Conservation (phyloP, 2,329 filamentous ascomycete species). For the Plenodomus lindquistii region DNA sequence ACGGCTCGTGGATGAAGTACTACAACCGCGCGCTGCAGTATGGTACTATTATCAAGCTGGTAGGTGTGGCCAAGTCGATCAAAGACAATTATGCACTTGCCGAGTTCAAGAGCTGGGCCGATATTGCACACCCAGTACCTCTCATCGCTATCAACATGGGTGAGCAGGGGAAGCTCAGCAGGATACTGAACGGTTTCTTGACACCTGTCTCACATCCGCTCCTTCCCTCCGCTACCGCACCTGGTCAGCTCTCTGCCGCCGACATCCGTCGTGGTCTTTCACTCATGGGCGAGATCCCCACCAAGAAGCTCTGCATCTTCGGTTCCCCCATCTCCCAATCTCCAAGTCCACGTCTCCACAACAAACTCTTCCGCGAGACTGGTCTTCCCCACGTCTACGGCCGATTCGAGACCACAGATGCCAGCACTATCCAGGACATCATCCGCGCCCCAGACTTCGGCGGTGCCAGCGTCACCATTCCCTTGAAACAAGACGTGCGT, state of each 20-base stretch:
- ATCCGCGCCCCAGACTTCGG: conserved; percentile 78
- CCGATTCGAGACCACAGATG: conserved; percentile 72
- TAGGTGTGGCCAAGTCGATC: conserved; percentile 74
- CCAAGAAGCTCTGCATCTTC: conserved; percentile 82
- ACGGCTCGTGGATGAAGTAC: conserved; percentile 86
- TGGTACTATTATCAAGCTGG: conserved; percentile 92
- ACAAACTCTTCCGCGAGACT: conserved; percentile 73
- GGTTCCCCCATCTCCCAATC: conserved; percentile 82
- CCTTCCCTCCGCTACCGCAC: conserved; percentile 90
- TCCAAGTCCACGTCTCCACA: conserved; percentile 87
- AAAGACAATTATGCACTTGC: conserved; percentile 87
- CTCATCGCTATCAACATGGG: conserved; percentile 98
- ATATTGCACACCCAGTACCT: conserved; percentile 73
- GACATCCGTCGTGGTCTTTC: conserved; percentile 82
- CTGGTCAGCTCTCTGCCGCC: conserved; percentile 86
- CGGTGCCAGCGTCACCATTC: conserved; percentile 93
- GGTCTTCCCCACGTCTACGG: conserved; percentile 87
- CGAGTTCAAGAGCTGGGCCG: conserved; percentile 78
- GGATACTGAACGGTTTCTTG: conserved; percentile 88
- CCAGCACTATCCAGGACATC: conserved; percentile 61
- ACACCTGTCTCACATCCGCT: conserved; percentile 90
- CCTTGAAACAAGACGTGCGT: conserved; percentile 88
- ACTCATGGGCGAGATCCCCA: conserved; percentile 75
- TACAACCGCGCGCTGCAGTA: conserved; percentile 90
- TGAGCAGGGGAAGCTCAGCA: conserved; percentile 79